Percentiles rank a stretch among this genome's conserved stretches.
These are phyloP conservation scores for Elaphomyces granulatus DNA, from an alignment of 495 filamentous ascomycete species.

Conservation along the genomic window DNA sequence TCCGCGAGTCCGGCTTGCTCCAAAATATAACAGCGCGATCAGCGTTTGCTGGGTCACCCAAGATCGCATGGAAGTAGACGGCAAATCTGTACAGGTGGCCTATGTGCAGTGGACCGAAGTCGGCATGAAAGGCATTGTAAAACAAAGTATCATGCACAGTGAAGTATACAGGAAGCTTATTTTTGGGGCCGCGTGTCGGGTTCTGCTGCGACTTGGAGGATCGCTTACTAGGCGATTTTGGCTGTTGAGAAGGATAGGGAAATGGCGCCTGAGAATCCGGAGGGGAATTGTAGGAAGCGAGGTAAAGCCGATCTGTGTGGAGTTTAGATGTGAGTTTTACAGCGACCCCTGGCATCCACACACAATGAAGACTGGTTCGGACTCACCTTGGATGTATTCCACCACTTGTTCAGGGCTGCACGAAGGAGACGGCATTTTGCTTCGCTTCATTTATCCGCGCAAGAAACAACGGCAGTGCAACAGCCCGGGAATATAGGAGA, in stretches of 20 bases:
- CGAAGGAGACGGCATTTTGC: constrained; percentile 25
- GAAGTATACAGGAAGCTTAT: constrained; percentile 76
- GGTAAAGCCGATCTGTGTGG: constrained; percentile 72
- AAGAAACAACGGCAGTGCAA: not conserved
- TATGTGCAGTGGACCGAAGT: constrained; percentile 95
- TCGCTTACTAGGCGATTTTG: constrained; percentile 60
- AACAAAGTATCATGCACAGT: constrained; percentile 82
- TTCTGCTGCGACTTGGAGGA: constrained; percentile 49
- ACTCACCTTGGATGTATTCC: constrained; percentile 61
- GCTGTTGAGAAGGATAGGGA: constrained; percentile 54
- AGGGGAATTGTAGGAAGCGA: constrained; percentile 76
- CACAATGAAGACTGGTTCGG: not conserved
- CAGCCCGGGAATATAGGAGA: not conserved
- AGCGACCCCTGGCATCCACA: not conserved
- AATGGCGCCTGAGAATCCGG: constrained; percentile 73
- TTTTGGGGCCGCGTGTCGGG: constrained; percentile 27
- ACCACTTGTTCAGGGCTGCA: constrained; percentile 55
- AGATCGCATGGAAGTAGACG: constrained; percentile 82
- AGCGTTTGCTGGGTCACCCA: constrained; percentile 74
- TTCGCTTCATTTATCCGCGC: not conserved
- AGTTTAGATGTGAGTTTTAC: constrained; percentile 3
- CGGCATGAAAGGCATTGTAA: constrained; percentile 97
- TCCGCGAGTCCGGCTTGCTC: constrained; percentile 80
- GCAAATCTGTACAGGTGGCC: constrained; percentile 95
- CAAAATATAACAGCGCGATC: constrained; percentile 84